Conservation (phyloP, 2,329 filamentous ascomycete species). For the Sphaerulina musiva region DNA sequence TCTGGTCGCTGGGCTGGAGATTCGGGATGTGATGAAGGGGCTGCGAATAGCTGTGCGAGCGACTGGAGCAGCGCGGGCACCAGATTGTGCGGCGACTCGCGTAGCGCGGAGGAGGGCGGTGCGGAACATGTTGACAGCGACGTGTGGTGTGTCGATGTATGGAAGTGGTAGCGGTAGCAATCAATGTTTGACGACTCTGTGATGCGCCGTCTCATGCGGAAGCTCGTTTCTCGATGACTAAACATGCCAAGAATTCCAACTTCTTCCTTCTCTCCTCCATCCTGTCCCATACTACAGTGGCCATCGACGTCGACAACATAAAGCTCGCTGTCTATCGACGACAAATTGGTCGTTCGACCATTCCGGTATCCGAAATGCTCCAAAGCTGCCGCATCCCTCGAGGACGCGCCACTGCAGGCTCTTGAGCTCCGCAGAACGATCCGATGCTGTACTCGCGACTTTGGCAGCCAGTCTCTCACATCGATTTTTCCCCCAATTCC, state of each 20-base stretch:
- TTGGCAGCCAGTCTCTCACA: too few relatives aligned
- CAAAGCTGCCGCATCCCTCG: too few relatives aligned
- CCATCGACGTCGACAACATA: too few relatives aligned
- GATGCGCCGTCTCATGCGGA: neutral
- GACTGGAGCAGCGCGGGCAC: constrained; percentile 49
- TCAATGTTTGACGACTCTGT: neutral
- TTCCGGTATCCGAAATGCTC: too few relatives aligned
- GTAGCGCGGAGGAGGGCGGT: constrained; percentile 74
- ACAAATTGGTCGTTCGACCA: too few relatives aligned
- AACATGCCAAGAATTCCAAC: neutral
- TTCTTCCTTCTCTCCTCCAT: neutral
- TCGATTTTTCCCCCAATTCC: too few relatives aligned
- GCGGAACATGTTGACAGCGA: constrained; percentile 69
- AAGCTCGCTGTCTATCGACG: too few relatives aligned
- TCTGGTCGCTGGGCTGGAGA: constrained; percentile 55
- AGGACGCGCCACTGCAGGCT: too few relatives aligned
- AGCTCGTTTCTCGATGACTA: neutral
- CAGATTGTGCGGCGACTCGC: constrained; percentile 44
- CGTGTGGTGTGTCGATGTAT: neutral
- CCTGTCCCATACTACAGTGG: neutral
- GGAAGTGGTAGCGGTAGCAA: neutral
- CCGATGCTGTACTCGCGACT: too few relatives aligned
- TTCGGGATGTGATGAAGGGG: constrained; percentile 56
- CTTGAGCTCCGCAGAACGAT: too few relatives aligned
- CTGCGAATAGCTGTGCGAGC: constrained; percentile 39